Evolutionary conservation across 2,329 filamentous ascomycete species (phyloP), one percentile per base, ranked within the genome.

Genomic region (Pseudogymnoascus pannorum): DNA sequence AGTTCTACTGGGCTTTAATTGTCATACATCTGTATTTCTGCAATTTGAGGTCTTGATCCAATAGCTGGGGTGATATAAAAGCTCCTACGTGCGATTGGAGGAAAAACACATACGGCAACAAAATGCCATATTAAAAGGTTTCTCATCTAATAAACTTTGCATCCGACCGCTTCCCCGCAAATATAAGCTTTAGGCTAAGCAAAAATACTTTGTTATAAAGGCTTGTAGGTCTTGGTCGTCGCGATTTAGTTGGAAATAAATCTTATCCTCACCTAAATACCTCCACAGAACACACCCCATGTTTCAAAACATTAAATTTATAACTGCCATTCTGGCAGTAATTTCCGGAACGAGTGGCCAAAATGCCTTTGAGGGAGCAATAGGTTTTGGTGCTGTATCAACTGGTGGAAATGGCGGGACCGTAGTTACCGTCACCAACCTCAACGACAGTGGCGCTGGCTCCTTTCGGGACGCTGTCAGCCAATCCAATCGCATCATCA

Each of bases 401-500:
- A 75, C 75, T 3, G 77, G 78, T 20, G 77, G 78, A 6, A 73
- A 74, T 29, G 70, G 72, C 36, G 77, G 77, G 26, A 74, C 72
- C 3, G 73, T 75, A 2, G 78, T 78, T 63, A 68, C 75, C 11
- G 77, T 80, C 7, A 75, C 74, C 14, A 80, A 75, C 61, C 71
- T 80, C 7, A 71, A 76, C 42, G 77, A 79, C 63, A 72, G 72
- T 9, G 78, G 78, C 2, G 65, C 73, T 5, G 78, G 78, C 5
- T 78, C 77, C 7, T 73, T 80, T 18, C 76, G 77, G n/a, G 77
- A 80, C 65, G 77, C 76, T 22, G 75, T 80, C 14, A 77, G 75
- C 5, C 64, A 71, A 58, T 67, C 76, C 3, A 72, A 76, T 60
- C 76, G 77, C 22, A 77, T 75, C 31, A 70, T 80, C 33, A 75